These are phyloP conservation scores for Xylaria curta DNA, from an alignment of 495 filamentous ascomycete species.

Conservation along the genomic window DNA sequence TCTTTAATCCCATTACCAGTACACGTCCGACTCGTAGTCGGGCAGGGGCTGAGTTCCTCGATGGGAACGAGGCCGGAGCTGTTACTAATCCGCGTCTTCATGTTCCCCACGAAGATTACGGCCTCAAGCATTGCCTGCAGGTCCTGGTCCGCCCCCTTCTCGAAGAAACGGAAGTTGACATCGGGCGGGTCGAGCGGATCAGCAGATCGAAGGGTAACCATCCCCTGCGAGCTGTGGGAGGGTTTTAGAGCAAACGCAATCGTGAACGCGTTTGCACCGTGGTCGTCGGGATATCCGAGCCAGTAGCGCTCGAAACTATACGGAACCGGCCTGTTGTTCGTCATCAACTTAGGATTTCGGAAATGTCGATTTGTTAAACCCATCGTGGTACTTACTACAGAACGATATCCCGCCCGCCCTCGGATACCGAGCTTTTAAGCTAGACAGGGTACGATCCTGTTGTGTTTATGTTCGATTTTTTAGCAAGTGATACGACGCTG, in stretches of 20 bases:
- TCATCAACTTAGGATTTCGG: slow-evolving; percentile 20
- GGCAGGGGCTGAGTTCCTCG: slow-evolving; percentile 39
- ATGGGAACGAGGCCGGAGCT: slow-evolving; percentile 35
- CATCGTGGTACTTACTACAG: slow-evolving; percentile 30
- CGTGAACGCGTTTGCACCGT: slow-evolving; percentile 27
- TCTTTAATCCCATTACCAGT: slow-evolving; percentile 43
- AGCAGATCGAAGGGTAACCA: slow-evolving; percentile 50
- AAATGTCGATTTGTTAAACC: not conserved
- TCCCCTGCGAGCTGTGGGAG: slow-evolving; percentile 47
- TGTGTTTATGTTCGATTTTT: slow-evolving; percentile 25
- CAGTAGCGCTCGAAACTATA: slow-evolving; percentile 46
- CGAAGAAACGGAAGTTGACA: slow-evolving; percentile 58
- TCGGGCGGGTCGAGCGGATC: slow-evolving; percentile 54
- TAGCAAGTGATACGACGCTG: slow-evolving; percentile 36
- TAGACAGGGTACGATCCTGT: slow-evolving; percentile 36
- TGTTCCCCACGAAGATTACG: slow-evolving; percentile 47
- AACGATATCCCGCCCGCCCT: slow-evolving; percentile 28
- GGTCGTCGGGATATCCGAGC: slow-evolving; percentile 36
- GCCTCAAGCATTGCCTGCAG: slow-evolving; percentile 55
- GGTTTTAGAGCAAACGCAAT: slow-evolving; percentile 38
- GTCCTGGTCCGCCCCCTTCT: slow-evolving; percentile 39
- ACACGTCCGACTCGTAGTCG: slow-evolving; percentile 35
- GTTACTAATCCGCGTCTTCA: slow-evolving; percentile 26
- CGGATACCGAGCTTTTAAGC: slow-evolving; percentile 39
- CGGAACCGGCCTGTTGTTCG: slow-evolving; percentile 36